phyloP scores from a whole-genome alignment of 208 protist species.

The Borovskyia barvae region DNA sequence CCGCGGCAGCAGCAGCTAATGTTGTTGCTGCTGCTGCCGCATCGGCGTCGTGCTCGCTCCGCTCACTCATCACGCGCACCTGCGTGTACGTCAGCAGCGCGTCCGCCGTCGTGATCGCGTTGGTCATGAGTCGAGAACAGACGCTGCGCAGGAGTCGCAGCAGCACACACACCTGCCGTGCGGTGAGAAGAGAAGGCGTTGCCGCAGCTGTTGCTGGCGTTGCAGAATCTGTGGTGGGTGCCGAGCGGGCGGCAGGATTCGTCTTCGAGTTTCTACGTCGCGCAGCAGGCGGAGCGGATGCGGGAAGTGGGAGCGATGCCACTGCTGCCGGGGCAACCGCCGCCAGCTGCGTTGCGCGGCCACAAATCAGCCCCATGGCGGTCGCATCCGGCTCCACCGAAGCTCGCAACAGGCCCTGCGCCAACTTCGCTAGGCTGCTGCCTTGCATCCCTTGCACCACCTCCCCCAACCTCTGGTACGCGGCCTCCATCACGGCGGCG shows the following conservation, averaged over 20 bases:
- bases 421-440: slow-evolving; percentile 35
- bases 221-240: background rate
- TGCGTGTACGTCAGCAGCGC: slow-evolving; percentile 29
- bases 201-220: background rate
- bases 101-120: slow-evolving; percentile 31
- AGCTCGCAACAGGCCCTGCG: slow-evolving; percentile 44
- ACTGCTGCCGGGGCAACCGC: background rate
- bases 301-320: too few species aligned
- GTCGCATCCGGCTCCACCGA: slow-evolving; percentile 50
- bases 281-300: too few species aligned
- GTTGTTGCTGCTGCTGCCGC: background rate
- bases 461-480: slow-evolving; percentile 33
- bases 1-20: background rate
- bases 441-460: slow-evolving; percentile 26
- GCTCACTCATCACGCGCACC: background rate
- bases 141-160: slow-evolving; percentile 25
- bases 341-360: slow-evolving; percentile 23
- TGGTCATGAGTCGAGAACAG: slow-evolving; percentile 7
- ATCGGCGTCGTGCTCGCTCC: background rate
- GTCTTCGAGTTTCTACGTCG: background rate
- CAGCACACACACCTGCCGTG: slow-evolving; percentile 23
- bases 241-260: background rate
- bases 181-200: slow-evolving; percentile 9
- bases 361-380: slow-evolving; percentile 28
- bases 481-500: slow-evolving; percentile 35